Evolutionary conservation across 2,329 filamentous ascomycete species (phyloP), one percentile per base, ranked within the genome.

Genomic region (Microsporum canis): DNA sequence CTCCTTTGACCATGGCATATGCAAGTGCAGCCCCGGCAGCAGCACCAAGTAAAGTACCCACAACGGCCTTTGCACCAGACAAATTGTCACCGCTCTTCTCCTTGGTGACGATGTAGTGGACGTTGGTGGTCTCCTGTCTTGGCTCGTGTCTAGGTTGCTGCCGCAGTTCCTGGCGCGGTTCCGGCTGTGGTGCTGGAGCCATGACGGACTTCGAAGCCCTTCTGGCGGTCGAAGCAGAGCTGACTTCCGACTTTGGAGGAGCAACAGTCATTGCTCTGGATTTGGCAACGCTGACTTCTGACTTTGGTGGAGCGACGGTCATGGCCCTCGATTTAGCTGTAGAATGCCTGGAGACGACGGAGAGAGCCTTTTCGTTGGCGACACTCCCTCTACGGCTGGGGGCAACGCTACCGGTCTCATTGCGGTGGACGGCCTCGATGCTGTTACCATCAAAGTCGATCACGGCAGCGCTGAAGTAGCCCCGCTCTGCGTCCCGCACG

Each of bases 381-480:
- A 53, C 49, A n/a, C 67, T 71, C 23, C 65, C 67, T 36, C 67
- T 68, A n/a, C 69, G 69, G 56, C 65, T 68, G 33, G 66, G 63
- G 14, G 68, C 14, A 23, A 58, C 47, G 39, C 49, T 49, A 10
- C 53, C 53, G 12, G 34, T 17, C 10, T 38, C 33, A 12, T 34
- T 27, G 1, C 61, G 78, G 71, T 84, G 88, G 57, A 91, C 83
- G 34, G 89, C 87, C 70, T 94, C 88, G 70, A 95, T 85, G 67
- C 82, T 88, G 76, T 95, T 95, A 58, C 88, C 88, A 75, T 95
- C 89, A 60, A 89, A 81, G 73, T 95, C 90, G 63, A 84, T 81
- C 45, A 90, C 76, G 5, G 82, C 82, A 56, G 84, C 83, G 64
- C 83, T 85, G 74, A 85, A 79, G 76, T 83, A 77, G 73, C 82